A percentile compares a stretch with the other conserved stretches of the same genome.
Conservation (phyloP, 2,329 filamentous ascomycete species). For the Fragosphaeria purpurea region DNA sequence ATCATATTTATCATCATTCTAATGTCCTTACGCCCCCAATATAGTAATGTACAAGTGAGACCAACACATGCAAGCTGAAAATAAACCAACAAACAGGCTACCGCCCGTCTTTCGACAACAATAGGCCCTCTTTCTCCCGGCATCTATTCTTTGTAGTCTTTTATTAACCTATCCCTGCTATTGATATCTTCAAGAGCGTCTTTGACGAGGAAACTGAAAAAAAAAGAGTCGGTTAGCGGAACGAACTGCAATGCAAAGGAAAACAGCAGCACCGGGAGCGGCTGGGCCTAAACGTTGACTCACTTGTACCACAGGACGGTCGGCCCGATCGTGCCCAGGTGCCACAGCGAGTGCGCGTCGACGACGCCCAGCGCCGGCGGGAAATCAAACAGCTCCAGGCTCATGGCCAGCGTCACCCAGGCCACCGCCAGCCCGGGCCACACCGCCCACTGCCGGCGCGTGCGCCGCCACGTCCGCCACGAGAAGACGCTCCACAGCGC, state of each 20-base stretch:
- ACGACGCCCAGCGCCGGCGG: constrained; percentile 71
- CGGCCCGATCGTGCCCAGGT: constrained; percentile 82
- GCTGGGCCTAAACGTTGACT: constrained; percentile 28
- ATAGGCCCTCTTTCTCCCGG: too few relatives aligned
- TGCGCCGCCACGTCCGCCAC: constrained; percentile 59
- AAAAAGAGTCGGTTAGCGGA: constrained; percentile 9
- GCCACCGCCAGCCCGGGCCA: constrained; percentile 88
- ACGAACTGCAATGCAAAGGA: not conserved
- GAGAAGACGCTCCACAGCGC: constrained; percentile 80
- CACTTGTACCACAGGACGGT: constrained; percentile 92
- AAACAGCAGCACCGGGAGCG: constrained; percentile 4
- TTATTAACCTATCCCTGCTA: constrained; percentile 40
- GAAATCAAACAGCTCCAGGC: constrained; percentile 90
- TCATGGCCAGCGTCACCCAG: constrained; percentile 90
- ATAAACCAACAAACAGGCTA: too few relatives aligned
- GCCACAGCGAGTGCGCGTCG: constrained; percentile 94
- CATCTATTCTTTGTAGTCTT: not conserved
- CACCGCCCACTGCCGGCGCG: constrained; percentile 66
- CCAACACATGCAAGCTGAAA: too few relatives aligned
- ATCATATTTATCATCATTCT: too few relatives aligned
- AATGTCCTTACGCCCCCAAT: too few relatives aligned
- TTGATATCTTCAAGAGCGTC: constrained; percentile 78
- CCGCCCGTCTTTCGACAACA: too few relatives aligned
- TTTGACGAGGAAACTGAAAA: constrained; percentile 67
- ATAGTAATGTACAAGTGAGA: too few relatives aligned